phyloP scores from a whole-genome alignment of 2,329 filamentous ascomycete genomes.

The Aspergillus glaucus region DNA sequence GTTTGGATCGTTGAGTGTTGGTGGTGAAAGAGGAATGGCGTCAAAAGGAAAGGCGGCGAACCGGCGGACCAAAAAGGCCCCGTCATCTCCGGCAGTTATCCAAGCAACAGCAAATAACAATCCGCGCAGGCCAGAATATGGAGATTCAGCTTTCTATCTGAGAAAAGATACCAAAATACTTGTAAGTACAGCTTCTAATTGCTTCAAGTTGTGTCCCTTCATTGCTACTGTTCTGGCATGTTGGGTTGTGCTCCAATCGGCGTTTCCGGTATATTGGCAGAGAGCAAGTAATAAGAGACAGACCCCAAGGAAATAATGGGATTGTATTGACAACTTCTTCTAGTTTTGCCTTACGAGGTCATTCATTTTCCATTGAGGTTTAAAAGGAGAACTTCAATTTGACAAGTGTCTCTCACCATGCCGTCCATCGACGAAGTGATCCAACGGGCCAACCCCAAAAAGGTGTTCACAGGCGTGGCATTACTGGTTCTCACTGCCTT shows the following conservation, averaged over 20 bases:
- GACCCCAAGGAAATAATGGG: not conserved
- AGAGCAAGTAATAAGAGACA: too few relatives aligned
- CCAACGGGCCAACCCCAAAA: slow-evolving; percentile 19
- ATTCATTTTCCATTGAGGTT: not conserved
- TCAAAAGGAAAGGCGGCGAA: slow-evolving; percentile 13
- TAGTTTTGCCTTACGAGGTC: not conserved
- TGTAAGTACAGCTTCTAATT: slow-evolving; percentile 10
- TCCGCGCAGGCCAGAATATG: slow-evolving; percentile 8
- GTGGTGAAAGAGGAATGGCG: slow-evolving; percentile 5
- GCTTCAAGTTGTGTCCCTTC: slow-evolving; percentile 7
- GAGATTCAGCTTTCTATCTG: slow-evolving; percentile 9
- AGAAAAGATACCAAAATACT: slow-evolving; percentile 4
- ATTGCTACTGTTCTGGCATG: not conserved
- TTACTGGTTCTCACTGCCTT: slow-evolving; percentile 34
- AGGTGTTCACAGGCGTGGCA: slow-evolving; percentile 22
- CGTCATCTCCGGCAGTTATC: slow-evolving; percentile 12
- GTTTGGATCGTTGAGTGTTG: slow-evolving; percentile 6
- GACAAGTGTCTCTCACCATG: slow-evolving; percentile 14
- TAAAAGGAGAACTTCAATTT: not conserved
- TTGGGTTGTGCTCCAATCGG: not conserved
- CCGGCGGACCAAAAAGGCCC: slow-evolving; percentile 12
- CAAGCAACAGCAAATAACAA: not conserved
- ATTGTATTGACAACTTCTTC: slow-evolving; percentile 2
- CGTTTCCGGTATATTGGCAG: too few relatives aligned
- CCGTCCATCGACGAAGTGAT: slow-evolving; percentile 18